A percentile compares a stretch with the other conserved stretches of the same genome.
Evolutionary conservation across 208 protist species (phyloP).

Genomic region (Leishmania aethiopica): DNA sequence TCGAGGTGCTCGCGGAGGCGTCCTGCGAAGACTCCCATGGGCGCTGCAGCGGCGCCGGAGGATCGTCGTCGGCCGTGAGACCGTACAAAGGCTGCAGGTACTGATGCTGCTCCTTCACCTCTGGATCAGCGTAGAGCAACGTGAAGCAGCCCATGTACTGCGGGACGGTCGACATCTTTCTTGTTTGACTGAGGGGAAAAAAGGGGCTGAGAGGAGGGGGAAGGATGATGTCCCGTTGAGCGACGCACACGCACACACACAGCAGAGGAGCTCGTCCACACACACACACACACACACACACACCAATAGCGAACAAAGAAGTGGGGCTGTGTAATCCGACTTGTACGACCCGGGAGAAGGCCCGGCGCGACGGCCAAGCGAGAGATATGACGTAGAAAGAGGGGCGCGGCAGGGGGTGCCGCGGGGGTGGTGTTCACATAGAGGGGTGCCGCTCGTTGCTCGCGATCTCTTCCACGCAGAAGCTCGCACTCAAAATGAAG

Average conservation of each 20-base stretch:
- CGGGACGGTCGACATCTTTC: conserved; percentile 6
- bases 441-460: neutral
- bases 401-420: neutral
- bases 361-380: too few species aligned
- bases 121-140: conserved; percentile 38
- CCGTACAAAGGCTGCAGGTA: conserved; percentile 43
- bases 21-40: neutral
- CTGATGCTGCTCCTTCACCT: conserved; percentile 21
- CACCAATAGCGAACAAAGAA: neutral
- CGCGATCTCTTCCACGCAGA: neutral
- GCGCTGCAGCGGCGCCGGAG: neutral
- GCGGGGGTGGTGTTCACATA: neutral
- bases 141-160: conserved; percentile 28
- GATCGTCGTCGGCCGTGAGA: conserved; percentile 32
- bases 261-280: too few species aligned
- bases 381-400: neutral
- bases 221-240: neutral
- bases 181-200: neutral
- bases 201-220: neutral
- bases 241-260: too few species aligned
- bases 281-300: neutral
- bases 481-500: neutral
- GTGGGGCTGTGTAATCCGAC: neutral
- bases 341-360: neutral
- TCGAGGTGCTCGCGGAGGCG: neutral